Percentiles rank a stretch among this genome's conserved stretches.
Evolutionary conservation across 2,329 filamentous ascomycete species (phyloP).

Genomic region (Trichoderma pleuroti): DNA sequence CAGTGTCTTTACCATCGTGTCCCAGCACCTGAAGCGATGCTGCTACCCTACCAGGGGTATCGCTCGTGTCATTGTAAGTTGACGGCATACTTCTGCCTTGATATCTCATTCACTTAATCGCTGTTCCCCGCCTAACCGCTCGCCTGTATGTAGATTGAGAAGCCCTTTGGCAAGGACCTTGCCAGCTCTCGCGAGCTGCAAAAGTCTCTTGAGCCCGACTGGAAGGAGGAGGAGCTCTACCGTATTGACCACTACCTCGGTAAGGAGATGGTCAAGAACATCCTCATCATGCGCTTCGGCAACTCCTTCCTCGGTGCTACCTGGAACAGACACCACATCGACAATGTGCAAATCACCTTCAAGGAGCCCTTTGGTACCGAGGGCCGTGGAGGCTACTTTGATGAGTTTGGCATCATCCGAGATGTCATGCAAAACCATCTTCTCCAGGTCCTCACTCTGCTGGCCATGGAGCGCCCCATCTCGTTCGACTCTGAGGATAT

Average conservation of each 20-base stretch:
- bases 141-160: conserved; percentile 74
- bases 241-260: conserved; percentile 99
- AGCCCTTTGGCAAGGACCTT: conserved; percentile 97
- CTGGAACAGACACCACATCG: conserved; percentile 99
- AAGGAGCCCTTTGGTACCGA: conserved; percentile 99
- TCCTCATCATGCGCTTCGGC: conserved; percentile 93
- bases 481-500: conserved; percentile 98
- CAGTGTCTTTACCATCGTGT: conserved; percentile 96
- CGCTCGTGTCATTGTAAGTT: conserved; percentile 83
- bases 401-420: conserved; percentile 98
- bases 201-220: conserved; percentile 91
- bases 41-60: conserved; percentile 92
- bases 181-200: conserved; percentile 91
- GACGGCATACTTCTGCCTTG: conserved; percentile 1
- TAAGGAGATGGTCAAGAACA: conserved; percentile 99
- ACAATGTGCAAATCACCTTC: conserved; percentile 98
- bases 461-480: conserved; percentile 97
- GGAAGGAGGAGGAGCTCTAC: conserved; percentile 98
- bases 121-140: conserved; percentile 24
- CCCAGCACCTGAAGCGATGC: conserved; percentile 93
- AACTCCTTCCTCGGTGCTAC: conserved; percentile 98
- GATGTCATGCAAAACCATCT: conserved; percentile 99
- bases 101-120: background rate
- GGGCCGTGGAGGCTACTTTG: conserved; percentile 96
- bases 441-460: conserved; percentile 89